Percentiles rank a stretch among this genome's conserved stretches.
phyloP scores from a whole-genome alignment of 2,329 filamentous ascomycete species.

The Fusarium albosuccineum region DNA sequence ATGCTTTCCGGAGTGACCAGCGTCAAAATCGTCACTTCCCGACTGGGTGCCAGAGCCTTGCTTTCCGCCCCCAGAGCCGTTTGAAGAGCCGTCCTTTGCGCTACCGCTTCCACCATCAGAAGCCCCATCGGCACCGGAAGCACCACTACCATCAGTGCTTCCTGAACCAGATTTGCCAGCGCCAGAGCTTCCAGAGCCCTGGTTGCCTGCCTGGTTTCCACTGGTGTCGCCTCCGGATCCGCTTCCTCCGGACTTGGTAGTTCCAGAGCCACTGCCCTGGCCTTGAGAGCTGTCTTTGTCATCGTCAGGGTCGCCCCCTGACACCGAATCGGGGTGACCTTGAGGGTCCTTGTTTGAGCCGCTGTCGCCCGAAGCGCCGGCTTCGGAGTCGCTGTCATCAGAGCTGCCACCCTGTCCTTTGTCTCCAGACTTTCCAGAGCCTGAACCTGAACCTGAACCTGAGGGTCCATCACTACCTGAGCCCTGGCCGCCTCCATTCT shows the following conservation, averaged over 20 bases:
- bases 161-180: not conserved
- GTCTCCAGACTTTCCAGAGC: not conserved
- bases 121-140: not conserved
- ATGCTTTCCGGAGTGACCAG: not conserved
- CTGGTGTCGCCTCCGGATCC: not conserved
- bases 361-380: not conserved
- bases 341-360: not conserved
- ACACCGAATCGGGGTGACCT: no score
- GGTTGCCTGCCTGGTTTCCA: not conserved
- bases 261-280: not conserved
- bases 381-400: not conserved
- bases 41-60: not conserved
- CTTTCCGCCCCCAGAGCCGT: not conserved
- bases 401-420: not conserved
- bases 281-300: not conserved
- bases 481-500: not conserved
- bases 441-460: not conserved
- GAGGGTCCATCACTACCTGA: not conserved
- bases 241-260: not conserved
- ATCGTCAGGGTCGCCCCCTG: no score
- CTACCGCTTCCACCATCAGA: not conserved
- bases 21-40: not conserved
- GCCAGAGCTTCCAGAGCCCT: not conserved
- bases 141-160: not conserved
- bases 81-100: not conserved